Base-by-base conservation (phyloP, 768 basidiomycete species). In the Mycena epipterygia region DNA sequence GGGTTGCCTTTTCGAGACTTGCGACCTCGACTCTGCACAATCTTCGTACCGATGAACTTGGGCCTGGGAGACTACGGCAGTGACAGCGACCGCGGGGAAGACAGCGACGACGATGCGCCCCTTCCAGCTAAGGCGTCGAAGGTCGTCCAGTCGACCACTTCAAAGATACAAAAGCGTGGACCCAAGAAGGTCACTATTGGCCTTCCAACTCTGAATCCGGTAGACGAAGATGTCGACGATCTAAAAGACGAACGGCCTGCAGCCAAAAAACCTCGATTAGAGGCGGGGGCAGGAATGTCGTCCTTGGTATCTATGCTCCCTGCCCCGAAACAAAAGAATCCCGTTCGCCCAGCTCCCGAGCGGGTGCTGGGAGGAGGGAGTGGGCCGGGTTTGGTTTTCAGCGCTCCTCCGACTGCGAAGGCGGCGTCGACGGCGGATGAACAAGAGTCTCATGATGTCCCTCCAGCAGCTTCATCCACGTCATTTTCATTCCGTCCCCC, bases 11-110 rank as follows among this genome's bases (percentile, higher is more conserved):
- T 62, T 62, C 17, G 1, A 35, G 48, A 49, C n/a, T n/a, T 44
- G 42, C 6, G 13, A 8, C 11, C 58, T 64, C 53, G 46, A 56
- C 21, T 37, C 23, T n/a, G n/a, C 11, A 11, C 12, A 25, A 11
- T 56, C 32, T 35, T 23, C 29, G n/a, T n/a, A 51, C 55, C 25
- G 13, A 94, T 94, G 92, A 73, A 73, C 51, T 88, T 94, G 71
- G 92, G 91, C 35, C 85, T 95, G 67, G 93, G 92, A 75, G 89
- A 85, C 84, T 94, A 95, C 75, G 92, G 92, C 71, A 95, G 93
- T 80, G 92, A 86, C 81, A 87, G 80, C 75, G 90, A 92, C 73
- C 87, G 79, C 75, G 89, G 91, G 71, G 87, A 83, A 75, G 90
- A 89, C 66, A 81, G 83, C 67, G 88, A 88, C 65, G 67, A 64